Conservation (phyloP, 2,329 filamentous ascomycete species). For the Cladosporium sp. region DNA sequence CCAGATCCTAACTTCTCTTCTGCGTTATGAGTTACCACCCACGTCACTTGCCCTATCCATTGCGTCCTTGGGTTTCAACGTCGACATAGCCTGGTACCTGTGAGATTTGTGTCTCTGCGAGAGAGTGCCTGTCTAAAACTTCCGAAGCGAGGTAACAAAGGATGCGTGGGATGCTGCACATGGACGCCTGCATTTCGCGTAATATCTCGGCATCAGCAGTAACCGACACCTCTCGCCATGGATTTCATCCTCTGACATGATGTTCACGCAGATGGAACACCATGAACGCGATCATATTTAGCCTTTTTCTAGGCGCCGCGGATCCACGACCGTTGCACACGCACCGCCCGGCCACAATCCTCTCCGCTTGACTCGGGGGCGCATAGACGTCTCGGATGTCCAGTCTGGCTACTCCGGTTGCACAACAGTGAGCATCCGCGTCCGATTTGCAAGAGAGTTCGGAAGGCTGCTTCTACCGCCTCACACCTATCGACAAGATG, state of each 20-base stretch:
- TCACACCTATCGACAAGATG: background rate
- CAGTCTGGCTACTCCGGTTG: slow-evolving; percentile 5
- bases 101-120: slow-evolving; percentile 1
- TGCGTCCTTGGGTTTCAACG: background rate
- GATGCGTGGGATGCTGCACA: background rate
- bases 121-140: background rate
- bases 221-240: background rate
- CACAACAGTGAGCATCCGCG: background rate
- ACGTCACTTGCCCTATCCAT: slow-evolving; percentile 7
- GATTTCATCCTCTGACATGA: background rate
- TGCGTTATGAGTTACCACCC: slow-evolving; percentile 12
- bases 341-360: background rate
- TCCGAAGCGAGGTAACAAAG: background rate
- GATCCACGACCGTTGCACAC: slow-evolving; percentile 13
- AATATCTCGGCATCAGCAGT: slow-evolving; percentile 8
- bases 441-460: background rate
- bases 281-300: background rate
- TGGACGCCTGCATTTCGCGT: background rate
- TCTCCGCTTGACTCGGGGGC: background rate
- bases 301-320: slow-evolving; percentile 4
- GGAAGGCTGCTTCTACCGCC: background rate
- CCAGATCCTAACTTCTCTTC: slow-evolving; percentile 9
- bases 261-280: background rate
- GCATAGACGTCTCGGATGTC: slow-evolving; percentile 11
- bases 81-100: background rate